Evolutionary conservation across 441 rosid genomes (phyloP).

Genomic region (Syzygium malaccense): DNA sequence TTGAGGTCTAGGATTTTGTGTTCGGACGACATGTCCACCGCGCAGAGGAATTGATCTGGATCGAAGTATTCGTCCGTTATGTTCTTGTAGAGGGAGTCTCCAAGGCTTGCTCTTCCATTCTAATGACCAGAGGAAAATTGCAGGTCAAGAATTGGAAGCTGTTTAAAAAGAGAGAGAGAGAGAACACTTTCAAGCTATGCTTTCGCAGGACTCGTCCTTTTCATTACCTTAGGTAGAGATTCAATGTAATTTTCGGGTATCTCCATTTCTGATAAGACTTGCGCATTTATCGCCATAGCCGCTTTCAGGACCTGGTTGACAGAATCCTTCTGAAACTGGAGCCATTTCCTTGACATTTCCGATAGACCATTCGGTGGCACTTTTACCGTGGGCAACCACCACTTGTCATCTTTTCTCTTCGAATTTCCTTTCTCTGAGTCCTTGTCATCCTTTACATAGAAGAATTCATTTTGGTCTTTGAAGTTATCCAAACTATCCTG

Average conservation of each 20-base stretch:
- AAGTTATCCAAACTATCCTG: constrained; percentile 81
- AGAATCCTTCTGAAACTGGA: constrained; percentile 78
- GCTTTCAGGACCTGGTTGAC: constrained; percentile 95
- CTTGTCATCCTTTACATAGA: constrained; percentile 50
- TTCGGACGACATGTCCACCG: constrained; percentile 79
- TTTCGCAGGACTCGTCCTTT: not conserved
- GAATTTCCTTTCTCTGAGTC: constrained; percentile 60
- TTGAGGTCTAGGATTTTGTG: constrained; percentile 83
- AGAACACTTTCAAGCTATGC: not conserved
- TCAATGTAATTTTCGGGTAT: constrained; percentile 92
- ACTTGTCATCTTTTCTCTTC: constrained; percentile 69
- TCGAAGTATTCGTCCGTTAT: constrained; percentile 82
- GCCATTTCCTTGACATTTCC: constrained; percentile 50
- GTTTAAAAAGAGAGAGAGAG: not conserved
- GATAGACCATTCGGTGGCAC: constrained; percentile 82
- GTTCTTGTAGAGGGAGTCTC: constrained; percentile 62
- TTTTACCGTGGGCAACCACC: constrained; percentile 94
- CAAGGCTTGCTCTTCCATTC: constrained; percentile 94
- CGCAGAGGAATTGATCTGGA: constrained; percentile 65
- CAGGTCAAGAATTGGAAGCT: not conserved
- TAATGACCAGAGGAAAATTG: constrained; percentile 3
- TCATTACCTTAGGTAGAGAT: constrained; percentile 81
- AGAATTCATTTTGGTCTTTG: constrained; percentile 51
- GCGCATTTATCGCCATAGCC: constrained; percentile 96
- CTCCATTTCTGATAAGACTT: constrained; percentile 87